Conservation (phyloP, 305 asterid genomes). For the Fraxinus paxiana region DNA sequence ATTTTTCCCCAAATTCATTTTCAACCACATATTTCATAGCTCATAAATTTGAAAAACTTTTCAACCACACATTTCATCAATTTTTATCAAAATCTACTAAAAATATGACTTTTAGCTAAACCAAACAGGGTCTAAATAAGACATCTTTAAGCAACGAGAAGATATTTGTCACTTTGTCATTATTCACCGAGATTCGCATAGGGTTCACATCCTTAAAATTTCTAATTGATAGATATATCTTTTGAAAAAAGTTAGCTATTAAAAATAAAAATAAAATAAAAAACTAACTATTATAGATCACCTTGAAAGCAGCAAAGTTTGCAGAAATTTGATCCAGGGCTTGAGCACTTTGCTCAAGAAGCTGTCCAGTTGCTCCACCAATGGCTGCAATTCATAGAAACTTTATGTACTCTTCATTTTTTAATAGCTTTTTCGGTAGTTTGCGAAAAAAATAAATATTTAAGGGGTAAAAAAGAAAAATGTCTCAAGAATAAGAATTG, state of each 20-base stretch:
- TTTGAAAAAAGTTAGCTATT: neutral
- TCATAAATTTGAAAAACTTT: neutral
- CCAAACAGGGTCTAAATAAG: neutral
- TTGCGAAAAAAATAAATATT: neutral
- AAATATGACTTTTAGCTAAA: neutral
- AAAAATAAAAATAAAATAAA: neutral
- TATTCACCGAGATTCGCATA: neutral
- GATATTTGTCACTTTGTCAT: neutral
- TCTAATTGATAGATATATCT: conserved; percentile 1
- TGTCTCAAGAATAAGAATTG: conserved; percentile 4
- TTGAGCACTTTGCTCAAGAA: conserved; percentile 81
- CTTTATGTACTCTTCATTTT: conserved; percentile 3
- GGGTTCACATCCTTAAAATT: neutral
- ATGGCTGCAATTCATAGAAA: conserved; percentile 55
- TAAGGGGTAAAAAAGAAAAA: neutral
- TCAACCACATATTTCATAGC: neutral
- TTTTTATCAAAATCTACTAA: neutral
- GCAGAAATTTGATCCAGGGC: conserved; percentile 83
- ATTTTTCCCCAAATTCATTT: too few species aligned
- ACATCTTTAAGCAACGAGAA: conserved; percentile 7
- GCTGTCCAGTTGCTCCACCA: conserved; percentile 78
- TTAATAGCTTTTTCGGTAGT: neutral
- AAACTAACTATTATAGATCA: conserved; percentile 19
- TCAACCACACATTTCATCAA: neutral
- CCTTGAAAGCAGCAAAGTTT: conserved; percentile 72